Evolutionary conservation across 495 filamentous ascomycete species (phyloP), one percentile per base, ranked within the genome.

Genomic region (Poronia punctata): DNA sequence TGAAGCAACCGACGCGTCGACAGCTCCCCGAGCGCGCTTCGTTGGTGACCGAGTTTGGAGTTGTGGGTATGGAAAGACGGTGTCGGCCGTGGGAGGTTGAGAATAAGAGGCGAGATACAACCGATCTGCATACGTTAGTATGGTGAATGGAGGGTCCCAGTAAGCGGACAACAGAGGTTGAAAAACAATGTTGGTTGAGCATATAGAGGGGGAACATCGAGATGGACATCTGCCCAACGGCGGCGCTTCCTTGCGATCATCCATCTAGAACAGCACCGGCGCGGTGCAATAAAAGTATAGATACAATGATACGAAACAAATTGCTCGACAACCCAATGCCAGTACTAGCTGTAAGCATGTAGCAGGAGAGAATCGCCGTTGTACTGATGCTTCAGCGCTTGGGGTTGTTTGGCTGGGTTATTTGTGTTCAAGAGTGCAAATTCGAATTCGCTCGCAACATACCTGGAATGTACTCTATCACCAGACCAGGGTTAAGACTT

Each of bases 21-120:
- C 75, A 21, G 78, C 72, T 62, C 80, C 74, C 37, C 79, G 76
- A 6, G 80, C 82, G 23, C 84, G 78, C 68, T 95, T 97, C 56
- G 65, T 76, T 5, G 88, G 88, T 22, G 74, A 68, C 16, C 67
- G 64, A 46, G 64, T 49, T 12, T 76, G 67, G 10, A 76, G 68
- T 10, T 73, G 59, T 16, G 82, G 76, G 56, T 86, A 95, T 36
- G 92, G 92, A 62, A 99, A 97, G 28, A 82, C 76, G 3, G 92
- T 95, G 51, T 80, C 72, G 25, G 74, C 76, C 43, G 78, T 80
- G 17, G 92, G 92, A 11, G 85, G 65, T 41, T 86, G 78, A 30
- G 87, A 81, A 58, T 96, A 99, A 33, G 88, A 85, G 43, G 87
- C 93, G 40, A 97, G 78, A 60, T 97, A 99, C 20, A 99, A 74